Conservation (phyloP, 2,329 filamentous ascomycete genomes). For the Cladosporium sp. region DNA sequence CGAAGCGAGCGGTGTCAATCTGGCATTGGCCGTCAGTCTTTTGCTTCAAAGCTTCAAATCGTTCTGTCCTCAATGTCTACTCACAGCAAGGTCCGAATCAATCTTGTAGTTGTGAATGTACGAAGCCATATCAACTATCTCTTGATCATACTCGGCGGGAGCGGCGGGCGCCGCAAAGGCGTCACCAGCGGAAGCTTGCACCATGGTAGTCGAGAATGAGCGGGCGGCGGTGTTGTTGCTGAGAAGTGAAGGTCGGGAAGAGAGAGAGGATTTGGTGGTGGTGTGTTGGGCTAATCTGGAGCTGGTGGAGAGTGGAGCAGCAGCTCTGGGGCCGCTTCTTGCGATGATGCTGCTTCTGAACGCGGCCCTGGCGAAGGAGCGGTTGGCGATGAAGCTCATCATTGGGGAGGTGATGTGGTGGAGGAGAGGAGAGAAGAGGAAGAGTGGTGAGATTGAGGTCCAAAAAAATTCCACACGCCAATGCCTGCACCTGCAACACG, state of each 20-base stretch:
- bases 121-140: conserved; percentile 90
- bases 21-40: conserved; percentile 36
- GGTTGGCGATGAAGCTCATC: conserved; percentile 38
- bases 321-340: conserved; percentile 17
- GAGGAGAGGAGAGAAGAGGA: neutral
- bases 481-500: too few relatives aligned
- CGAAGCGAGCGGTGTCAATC: conserved; percentile 95
- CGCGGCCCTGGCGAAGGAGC: conserved; percentile 29
- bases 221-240: conserved; percentile 15
- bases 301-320: conserved; percentile 27
- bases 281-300: conserved; percentile 20
- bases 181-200: conserved; percentile 23
- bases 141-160: conserved; percentile 65
- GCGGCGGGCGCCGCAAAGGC: conserved; percentile 28
- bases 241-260: conserved; percentile 8
- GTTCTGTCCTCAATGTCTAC: conserved; percentile 34
- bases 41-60: neutral
- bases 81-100: conserved; percentile 86
- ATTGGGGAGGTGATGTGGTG: conserved; percentile 10
- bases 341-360: conserved; percentile 26
- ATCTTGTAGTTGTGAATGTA: conserved; percentile 93
- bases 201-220: conserved; percentile 31
- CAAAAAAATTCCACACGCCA: too few relatives aligned
- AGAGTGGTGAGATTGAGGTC: too few relatives aligned
- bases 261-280: conserved; percentile 15